These are phyloP conservation scores for Leccinum variabile DNA, from an alignment of 1,284 basidiomycete genomes.

Conservation along the genomic window DNA sequence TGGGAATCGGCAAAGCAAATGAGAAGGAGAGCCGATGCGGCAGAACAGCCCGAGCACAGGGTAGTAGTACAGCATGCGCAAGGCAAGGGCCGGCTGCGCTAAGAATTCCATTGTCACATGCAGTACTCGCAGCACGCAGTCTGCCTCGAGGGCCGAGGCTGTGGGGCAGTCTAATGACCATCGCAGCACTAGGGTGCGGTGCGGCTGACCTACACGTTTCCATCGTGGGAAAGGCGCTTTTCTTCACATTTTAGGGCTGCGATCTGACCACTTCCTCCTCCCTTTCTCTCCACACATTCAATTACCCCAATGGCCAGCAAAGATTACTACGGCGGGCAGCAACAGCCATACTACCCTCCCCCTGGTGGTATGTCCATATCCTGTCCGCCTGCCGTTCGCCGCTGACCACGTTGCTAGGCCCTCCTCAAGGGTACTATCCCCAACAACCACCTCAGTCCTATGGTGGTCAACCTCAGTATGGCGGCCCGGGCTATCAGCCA, in stretches of 20 bases:
- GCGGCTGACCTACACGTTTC: not conserved
- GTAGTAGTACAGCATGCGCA: conserved; percentile 18
- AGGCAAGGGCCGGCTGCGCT: not conserved
- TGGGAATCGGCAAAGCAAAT: conserved; percentile 18
- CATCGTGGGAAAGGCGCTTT: conserved; percentile 25
- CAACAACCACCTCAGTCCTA: conserved; percentile 71
- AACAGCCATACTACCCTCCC: conserved; percentile 66
- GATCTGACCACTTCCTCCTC: conserved; percentile 6
- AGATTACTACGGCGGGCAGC: conserved; percentile 66
- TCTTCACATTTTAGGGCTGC: conserved; percentile 31
- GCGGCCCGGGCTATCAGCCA: conserved; percentile 53
- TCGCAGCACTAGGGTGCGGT: conserved; percentile 2
- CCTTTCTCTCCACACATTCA: conserved; percentile 12
- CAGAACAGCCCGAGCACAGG: conserved; percentile 8
- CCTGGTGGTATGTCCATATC: conserved; percentile 51
- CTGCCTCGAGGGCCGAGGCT: conserved; percentile 25
- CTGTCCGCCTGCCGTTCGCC: not conserved
- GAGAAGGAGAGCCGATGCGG: not conserved
- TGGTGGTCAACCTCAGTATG: conserved; percentile 28
- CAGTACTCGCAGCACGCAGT: conserved; percentile 16
- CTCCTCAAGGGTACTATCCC: conserved; percentile 60
- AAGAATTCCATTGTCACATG: not conserved
- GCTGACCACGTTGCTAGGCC: conserved; percentile 41
- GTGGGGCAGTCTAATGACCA: conserved; percentile 2
- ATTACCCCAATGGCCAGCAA: conserved; percentile 63